These are phyloP conservation scores for Phytophthora tubulina DNA, from an alignment of 352 stramenopile genomes.

Conservation along the genomic window DNA sequence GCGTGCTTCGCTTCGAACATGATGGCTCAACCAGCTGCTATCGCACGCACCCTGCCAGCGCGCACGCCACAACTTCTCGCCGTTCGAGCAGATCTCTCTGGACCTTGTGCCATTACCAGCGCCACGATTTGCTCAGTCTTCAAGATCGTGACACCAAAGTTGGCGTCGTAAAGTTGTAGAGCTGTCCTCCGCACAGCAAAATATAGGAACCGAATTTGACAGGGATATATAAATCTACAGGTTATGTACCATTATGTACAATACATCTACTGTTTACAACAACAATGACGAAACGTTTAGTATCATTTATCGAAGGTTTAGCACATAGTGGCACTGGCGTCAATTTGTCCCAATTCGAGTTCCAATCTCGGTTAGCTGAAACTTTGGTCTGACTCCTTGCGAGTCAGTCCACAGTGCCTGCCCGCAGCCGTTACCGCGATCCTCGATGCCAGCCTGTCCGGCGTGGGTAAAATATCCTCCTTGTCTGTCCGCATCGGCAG, in stretches of 20 bases:
- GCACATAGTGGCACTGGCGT: not conserved
- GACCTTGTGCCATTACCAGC: constrained; percentile 27
- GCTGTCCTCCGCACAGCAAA: constrained; percentile 32
- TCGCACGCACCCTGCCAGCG: constrained; percentile 35
- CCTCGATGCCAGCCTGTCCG: constrained; percentile 24
- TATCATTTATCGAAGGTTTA: not conserved
- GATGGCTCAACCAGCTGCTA: constrained; percentile 24
- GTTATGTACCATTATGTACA: not conserved
- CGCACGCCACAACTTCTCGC: constrained; percentile 47
- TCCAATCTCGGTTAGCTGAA: constrained; percentile 19
- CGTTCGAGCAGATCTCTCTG: constrained; percentile 42
- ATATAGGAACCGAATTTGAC: not conserved
- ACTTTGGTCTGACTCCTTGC: constrained; percentile 31
- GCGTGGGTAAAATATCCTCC: constrained; percentile 14
- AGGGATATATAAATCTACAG: not conserved
- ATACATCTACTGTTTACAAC: not conserved
- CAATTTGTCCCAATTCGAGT: constrained; percentile 13
- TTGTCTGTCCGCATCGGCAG: constrained; percentile 3
- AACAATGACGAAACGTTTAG: not conserved
- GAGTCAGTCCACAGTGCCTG: constrained; percentile 28
- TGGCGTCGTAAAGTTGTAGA: constrained; percentile 35
- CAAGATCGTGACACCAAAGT: constrained; percentile 32
- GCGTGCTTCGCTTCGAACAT: not conserved
- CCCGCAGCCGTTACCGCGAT: constrained; percentile 32
- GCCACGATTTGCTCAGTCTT: constrained; percentile 4